phyloP scores from a whole-genome alignment of 1,139 yeast species.

The Scheffersomyces segobiensis region DNA sequence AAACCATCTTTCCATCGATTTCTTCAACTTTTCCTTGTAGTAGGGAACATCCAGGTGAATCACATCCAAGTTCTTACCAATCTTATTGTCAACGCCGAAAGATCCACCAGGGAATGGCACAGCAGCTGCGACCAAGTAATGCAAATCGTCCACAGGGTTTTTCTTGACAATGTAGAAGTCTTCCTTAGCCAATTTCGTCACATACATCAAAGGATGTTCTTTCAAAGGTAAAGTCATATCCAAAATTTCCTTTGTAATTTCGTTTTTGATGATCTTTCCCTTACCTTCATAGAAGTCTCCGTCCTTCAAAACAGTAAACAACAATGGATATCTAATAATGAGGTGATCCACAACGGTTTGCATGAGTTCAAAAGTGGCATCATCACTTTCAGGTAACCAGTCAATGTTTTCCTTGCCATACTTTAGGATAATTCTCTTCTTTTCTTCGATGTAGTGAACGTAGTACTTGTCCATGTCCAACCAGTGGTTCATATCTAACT shows the following conservation, averaged over 20 bases:
- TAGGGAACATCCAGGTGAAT: constrained; percentile 76
- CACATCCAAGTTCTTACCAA: constrained; percentile 61
- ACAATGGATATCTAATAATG: constrained; percentile 59
- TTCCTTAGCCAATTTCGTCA: constrained; percentile 72
- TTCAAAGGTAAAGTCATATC: constrained; percentile 62
- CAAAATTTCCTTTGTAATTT: constrained; percentile 58
- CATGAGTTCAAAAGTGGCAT: constrained; percentile 63
- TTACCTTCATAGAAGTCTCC: constrained; percentile 10
- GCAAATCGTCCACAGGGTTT: constrained; percentile 54
- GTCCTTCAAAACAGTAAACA: constrained; percentile 54
- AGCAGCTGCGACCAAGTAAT: constrained; percentile 70
- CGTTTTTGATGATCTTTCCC: constrained; percentile 55
- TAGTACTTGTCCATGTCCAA: constrained; percentile 78
- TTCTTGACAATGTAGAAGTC: constrained; percentile 65
- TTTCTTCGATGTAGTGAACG: constrained; percentile 63
- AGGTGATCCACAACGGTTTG: constrained; percentile 61
- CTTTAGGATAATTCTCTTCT: constrained; percentile 54
- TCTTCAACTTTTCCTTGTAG: constrained; percentile 62
- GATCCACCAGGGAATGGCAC: constrained; percentile 82
- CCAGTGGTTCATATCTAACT: constrained; percentile 73
- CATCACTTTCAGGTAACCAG: constrained; percentile 69
- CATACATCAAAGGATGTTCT: constrained; percentile 62
- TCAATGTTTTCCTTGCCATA: constrained; percentile 65
- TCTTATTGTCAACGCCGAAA: constrained; percentile 57
- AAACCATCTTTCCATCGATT: constrained; percentile 78